A percentile compares a stretch with the other conserved stretches of the same genome.
Conservation (phyloP, 2,329 filamentous ascomycete species). For the Zymoseptoria crescenta region DNA sequence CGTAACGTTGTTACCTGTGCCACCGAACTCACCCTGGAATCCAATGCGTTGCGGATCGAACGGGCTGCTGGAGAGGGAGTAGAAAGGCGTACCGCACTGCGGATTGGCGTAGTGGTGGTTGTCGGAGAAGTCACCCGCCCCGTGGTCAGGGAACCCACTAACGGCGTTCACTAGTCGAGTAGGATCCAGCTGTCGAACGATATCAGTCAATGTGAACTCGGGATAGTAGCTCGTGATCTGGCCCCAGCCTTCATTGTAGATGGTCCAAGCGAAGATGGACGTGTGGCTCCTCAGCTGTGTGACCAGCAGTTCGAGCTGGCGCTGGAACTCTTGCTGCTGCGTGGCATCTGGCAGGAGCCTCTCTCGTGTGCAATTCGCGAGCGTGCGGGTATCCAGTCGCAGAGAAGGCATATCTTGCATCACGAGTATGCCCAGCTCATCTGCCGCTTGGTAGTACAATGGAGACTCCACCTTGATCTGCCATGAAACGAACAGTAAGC, state of each 20-base stretch:
- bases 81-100: conserved; percentile 63
- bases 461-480: conserved; percentile 59
- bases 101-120: conserved; percentile 67
- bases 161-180: conserved; percentile 57
- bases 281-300: conserved; percentile 58
- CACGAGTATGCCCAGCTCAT: conserved; percentile 57
- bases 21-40: conserved; percentile 65
- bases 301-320: conserved; percentile 55
- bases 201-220: conserved; percentile 49
- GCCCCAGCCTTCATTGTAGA: conserved; percentile 68
- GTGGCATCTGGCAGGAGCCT: conserved; percentile 32
- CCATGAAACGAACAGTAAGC: not conserved
- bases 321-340: conserved; percentile 57
- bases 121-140: conserved; percentile 59
- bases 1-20: conserved; percentile 57
- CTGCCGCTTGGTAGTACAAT: conserved; percentile 60
- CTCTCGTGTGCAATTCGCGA: conserved; percentile 20
- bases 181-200: conserved; percentile 52
- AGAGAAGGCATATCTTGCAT: conserved; percentile 67
- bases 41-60: conserved; percentile 55
- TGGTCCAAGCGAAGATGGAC: conserved; percentile 58
- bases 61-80: conserved; percentile 49
- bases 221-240: conserved; percentile 47
- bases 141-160: conserved; percentile 61
- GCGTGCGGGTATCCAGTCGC: conserved; percentile 31